Evolutionary conservation across 495 filamentous ascomycete species (phyloP).

Genomic region (Sphaerosporella brunnea): DNA sequence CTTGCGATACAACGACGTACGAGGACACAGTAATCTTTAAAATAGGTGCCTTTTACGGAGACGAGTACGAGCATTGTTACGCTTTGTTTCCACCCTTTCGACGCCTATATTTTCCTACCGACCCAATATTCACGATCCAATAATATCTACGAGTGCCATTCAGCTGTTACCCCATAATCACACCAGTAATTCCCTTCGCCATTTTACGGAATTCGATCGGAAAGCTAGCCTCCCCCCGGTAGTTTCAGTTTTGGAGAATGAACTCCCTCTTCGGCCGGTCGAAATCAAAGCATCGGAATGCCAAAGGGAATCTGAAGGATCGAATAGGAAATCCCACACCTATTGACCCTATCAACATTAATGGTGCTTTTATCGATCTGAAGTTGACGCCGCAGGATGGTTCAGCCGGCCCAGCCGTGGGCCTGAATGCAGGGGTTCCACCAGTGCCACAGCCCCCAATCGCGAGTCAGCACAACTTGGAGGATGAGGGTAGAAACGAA

Average conservation of each 20-base stretch:
- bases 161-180: background rate
- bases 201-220: no score
- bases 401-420: background rate
- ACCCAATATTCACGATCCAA: background rate
- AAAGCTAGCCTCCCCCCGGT: background rate
- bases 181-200: no score
- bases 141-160: background rate
- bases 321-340: constrained; percentile 4
- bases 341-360: constrained; percentile 4
- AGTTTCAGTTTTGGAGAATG: background rate
- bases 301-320: constrained; percentile 3
- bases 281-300: constrained; percentile 1
- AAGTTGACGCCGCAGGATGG: constrained; percentile 1
- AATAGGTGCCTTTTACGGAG: no score
- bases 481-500: background rate
- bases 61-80: no score
- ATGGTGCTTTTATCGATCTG: constrained; percentile 6
- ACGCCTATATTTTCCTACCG: no score
- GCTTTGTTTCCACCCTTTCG: no score
- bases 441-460: constrained; percentile 1
- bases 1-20: no score
- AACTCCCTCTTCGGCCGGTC: constrained; percentile 1
- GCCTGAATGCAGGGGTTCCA: background rate
- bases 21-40: no score
- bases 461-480: background rate